A percentile compares a stretch with the other conserved stretches of the same genome.
Evolutionary conservation across 2,329 filamentous ascomycete species (phyloP).

Genomic region (Aspergillus flavus): DNA sequence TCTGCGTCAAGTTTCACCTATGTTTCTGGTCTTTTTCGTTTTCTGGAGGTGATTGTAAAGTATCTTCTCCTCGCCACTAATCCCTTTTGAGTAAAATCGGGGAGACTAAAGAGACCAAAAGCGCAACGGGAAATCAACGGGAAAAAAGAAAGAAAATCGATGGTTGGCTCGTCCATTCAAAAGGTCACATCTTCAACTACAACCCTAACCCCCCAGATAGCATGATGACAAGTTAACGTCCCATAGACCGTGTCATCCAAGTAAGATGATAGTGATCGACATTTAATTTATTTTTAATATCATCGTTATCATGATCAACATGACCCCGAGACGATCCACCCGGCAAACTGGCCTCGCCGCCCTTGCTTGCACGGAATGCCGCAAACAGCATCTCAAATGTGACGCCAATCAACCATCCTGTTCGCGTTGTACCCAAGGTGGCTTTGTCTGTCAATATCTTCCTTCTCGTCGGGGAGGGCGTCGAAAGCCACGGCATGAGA

Average conservation of each 20-base stretch:
- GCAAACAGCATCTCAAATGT: conserved; percentile 70
- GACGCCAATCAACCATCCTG: conserved; percentile 67
- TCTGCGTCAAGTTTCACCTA: not conserved
- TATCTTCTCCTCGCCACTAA: not conserved
- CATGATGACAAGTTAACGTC: not conserved
- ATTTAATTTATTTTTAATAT: not conserved
- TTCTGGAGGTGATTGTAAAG: not conserved
- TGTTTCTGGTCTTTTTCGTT: not conserved
- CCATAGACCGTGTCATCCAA: not conserved
- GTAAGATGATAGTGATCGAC: not conserved
- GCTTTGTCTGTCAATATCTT: conserved; percentile 67
- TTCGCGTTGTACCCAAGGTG: conserved; percentile 62
- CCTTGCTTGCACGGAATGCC: conserved; percentile 50
- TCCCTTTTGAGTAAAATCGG: not conserved
- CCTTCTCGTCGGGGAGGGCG: conserved; percentile 67
- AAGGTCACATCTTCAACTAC: not conserved
- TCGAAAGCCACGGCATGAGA: conserved; percentile 35
- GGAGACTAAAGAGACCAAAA: not conserved
- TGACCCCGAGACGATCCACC: conserved; percentile 14
- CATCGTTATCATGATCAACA: not conserved
- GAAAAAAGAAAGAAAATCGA: not conserved
- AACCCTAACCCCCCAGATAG: not conserved
- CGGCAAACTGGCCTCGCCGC: conserved; percentile 28
- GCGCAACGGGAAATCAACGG: not conserved
- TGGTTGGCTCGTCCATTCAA: not conserved